Percentiles rank a stretch among this genome's conserved stretches.
Evolutionary conservation across 1,139 yeast species (phyloP).

Genomic region (Entelexis sorbosivorans): DNA sequence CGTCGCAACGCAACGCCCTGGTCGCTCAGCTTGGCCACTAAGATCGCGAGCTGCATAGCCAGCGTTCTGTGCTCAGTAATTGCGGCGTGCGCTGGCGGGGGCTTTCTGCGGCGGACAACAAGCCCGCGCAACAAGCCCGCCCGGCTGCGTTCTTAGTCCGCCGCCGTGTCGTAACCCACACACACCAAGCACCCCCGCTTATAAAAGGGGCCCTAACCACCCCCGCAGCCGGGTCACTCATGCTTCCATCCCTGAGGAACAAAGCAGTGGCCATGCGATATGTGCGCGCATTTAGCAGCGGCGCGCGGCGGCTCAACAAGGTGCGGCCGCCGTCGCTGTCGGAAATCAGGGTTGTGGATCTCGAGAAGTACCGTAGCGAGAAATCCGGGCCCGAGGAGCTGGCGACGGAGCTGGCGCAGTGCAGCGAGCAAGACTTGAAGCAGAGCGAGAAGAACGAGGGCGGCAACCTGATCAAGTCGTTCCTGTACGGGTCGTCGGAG

Average conservation of each 20-base stretch:
- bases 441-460: conserved; percentile 5
- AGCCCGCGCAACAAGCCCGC: no score
- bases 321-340: conserved; percentile 30
- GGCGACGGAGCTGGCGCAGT: conserved; percentile 9
- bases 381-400: conserved; percentile 9
- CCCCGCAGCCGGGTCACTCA: conserved; percentile 4
- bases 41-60: no score
- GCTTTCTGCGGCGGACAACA: no score
- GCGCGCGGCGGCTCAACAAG: neutral
- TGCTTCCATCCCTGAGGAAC: neutral
- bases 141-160: no score
- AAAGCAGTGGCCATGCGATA: neutral
- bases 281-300: neutral
- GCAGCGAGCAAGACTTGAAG: neutral
- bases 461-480: conserved; percentile 27
- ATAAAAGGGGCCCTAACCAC: conserved; percentile 8
- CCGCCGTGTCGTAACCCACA: no score
- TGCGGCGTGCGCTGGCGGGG: no score
- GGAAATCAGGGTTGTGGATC: conserved; percentile 28
- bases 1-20: no score
- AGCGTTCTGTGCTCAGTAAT: no score
- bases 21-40: no score
- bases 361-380: conserved; percentile 26
- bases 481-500: conserved; percentile 32
- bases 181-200: neutral